phyloP scores from a whole-genome alignment of 2,329 filamentous ascomycete species.

The Talaromyces sp. region DNA sequence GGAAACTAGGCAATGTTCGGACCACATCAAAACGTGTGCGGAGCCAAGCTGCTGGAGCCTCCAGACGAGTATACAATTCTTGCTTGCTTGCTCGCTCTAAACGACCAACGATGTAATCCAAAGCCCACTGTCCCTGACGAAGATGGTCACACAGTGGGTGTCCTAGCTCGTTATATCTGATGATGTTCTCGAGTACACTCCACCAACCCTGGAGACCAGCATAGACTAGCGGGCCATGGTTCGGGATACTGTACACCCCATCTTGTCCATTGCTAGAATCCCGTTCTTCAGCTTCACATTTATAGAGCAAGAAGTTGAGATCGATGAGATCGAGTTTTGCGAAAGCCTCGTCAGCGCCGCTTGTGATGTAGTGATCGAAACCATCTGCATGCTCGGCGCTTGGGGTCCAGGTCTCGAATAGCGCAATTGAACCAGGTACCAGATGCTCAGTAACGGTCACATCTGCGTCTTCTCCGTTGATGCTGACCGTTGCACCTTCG shows the following conservation, averaged over 20 bases:
- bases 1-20: slow-evolving; percentile 77
- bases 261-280: slow-evolving; percentile 75
- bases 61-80: slow-evolving; percentile 60
- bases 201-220: slow-evolving; percentile 98
- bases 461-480: slow-evolving; percentile 68
- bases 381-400: slow-evolving; percentile 78
- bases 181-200: slow-evolving; percentile 81
- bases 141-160: slow-evolving; percentile 93
- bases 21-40: slow-evolving; percentile 82
- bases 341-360: slow-evolving; percentile 76
- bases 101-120: slow-evolving; percentile 81
- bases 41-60: slow-evolving; percentile 71
- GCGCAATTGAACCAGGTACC: slow-evolving; percentile 86
- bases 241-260: slow-evolving; percentile 85
- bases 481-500: slow-evolving; percentile 68
- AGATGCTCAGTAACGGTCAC: slow-evolving; percentile 81
- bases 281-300: slow-evolving; percentile 83
- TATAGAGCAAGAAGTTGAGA: slow-evolving; percentile 87
- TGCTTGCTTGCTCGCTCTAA: slow-evolving; percentile 68
- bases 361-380: slow-evolving; percentile 81
- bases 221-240: slow-evolving; percentile 81
- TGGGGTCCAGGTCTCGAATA: slow-evolving; percentile 96
- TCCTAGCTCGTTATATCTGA: slow-evolving; percentile 83
- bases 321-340: slow-evolving; percentile 71
- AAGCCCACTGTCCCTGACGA: slow-evolving; percentile 83